These are phyloP conservation scores for Suillus spraguei DNA, from an alignment of 768 basidiomycete genomes.

Conservation along the genomic window DNA sequence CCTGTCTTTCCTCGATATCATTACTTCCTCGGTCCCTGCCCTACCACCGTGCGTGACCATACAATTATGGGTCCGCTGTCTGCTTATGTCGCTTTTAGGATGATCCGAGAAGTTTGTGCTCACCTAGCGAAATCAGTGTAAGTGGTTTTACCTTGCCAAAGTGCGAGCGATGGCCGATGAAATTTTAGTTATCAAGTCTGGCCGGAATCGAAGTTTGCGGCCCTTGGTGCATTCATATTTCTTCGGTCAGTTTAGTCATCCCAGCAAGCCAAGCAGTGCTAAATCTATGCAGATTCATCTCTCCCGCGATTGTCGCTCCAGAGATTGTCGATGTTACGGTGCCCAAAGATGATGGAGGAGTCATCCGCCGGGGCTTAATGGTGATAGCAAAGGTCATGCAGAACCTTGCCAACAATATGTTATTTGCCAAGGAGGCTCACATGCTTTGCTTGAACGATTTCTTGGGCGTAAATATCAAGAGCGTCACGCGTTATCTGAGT, in stretches of 20 bases:
- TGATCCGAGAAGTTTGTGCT: constrained; percentile 85
- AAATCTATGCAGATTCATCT: constrained; percentile 70
- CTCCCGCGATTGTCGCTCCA: constrained; percentile 86
- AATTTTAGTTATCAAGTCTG: constrained; percentile 57
- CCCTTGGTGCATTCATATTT: constrained; percentile 91
- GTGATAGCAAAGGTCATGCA: constrained; percentile 91
- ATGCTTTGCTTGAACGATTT: constrained; percentile 84
- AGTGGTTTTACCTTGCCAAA: constrained; percentile 31
- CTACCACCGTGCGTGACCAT: constrained; percentile 67
- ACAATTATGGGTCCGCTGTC: neutral
- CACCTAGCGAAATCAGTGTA: constrained; percentile 82
- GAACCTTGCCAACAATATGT: constrained; percentile 91
- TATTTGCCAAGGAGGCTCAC: constrained; percentile 88
- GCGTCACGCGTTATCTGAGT: constrained; percentile 75
- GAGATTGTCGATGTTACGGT: constrained; percentile 83
- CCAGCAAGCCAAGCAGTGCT: neutral
- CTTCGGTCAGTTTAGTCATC: constrained; percentile 55
- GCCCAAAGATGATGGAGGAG: constrained; percentile 57
- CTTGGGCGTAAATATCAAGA: constrained; percentile 66
- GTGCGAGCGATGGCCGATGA: constrained; percentile 14
- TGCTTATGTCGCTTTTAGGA: constrained; percentile 44
- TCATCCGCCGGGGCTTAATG: constrained; percentile 78
- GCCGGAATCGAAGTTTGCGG: constrained; percentile 81
- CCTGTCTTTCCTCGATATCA: constrained; percentile 72
- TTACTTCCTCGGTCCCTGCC: constrained; percentile 66